Conservation (phyloP, 179 eudicot genomes). For the Carnegiea gigantea region DNA sequence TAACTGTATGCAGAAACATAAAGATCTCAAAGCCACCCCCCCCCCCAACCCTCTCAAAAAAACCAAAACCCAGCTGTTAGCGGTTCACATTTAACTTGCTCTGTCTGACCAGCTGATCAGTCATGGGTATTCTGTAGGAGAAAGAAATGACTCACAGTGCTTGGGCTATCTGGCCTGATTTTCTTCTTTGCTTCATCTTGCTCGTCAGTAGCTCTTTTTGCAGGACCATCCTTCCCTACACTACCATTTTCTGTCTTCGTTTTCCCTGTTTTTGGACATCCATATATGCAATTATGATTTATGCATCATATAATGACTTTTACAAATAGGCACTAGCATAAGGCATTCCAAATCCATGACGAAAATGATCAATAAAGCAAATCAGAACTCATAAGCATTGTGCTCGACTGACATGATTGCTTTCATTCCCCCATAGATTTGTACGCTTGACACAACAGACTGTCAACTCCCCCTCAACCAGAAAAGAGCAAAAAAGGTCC, state of each 20-base stretch:
- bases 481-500: not conserved
- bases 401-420: too few species aligned
- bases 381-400: too few species aligned
- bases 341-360: not conserved
- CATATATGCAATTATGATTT: not conserved
- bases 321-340: not conserved
- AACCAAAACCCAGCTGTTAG: not conserved
- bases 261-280: slow-evolving; percentile 12
- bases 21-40: too few species aligned
- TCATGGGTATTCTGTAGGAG: not conserved
- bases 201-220: slow-evolving; percentile 18
- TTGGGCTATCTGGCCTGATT: not conserved
- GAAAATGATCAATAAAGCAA: not conserved
- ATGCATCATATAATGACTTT: not conserved
- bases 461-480: not conserved
- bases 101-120: not conserved
- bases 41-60: too few species aligned
- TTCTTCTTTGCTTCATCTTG: slow-evolving; percentile 17
- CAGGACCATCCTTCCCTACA: not conserved
- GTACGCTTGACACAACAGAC: too few species aligned
- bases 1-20: not conserved
- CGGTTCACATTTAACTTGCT: not conserved
- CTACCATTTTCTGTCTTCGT: slow-evolving; percentile 14
- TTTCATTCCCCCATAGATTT: too few species aligned
- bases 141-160: slow-evolving; percentile 22